Evolutionary conservation across 139 green algal species (phyloP), one percentile per base, ranked within the genome.

Genomic region (Chlorella sorokiniana): DNA sequence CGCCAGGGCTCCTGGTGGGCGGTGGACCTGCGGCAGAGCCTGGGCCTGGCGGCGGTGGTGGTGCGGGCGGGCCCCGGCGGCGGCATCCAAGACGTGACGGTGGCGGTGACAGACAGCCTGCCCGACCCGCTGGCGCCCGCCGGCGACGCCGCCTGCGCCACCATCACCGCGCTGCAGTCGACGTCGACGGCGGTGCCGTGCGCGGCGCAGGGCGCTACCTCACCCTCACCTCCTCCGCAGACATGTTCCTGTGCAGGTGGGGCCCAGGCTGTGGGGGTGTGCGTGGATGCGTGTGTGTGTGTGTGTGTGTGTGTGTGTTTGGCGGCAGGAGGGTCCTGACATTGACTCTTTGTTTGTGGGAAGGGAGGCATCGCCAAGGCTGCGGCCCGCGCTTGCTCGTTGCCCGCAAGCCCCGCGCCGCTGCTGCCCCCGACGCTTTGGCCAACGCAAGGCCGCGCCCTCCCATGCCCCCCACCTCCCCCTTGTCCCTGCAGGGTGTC

Each of bases 201-300:
- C 76, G 10, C 23, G 42, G 9, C 18, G 54, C 31, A 3, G 76
- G 76, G 3, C 62, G 76, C 41, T 82, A 82, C 76, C 62, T 82
- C 31, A 67, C 76, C 33, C 11, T 82, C 11, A 29, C 11, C 63
- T 25, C 42, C 44, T 20, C 69, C 7, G 44, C 29, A 0, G 29
- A 3, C 45, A 79, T 79, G 73, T 20, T 23, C 25, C 38, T 79
- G 37, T 79, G 73, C 73, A 68, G 73, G 73, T 79, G 54, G 29
- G 73, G 1, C 8, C 6, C 7, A 37, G 65, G 35, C 35, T 41
- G 35, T 2, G 35, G 8, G 35, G 16, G 8, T 44, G 67, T 52
- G 4, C 1, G 37, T 18, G 67, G 6, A 44, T 51, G 38, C 20
- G 3, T 52, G 38, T 54, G 22, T 22, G 29, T 29, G 22, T 65